Evolutionary conservation across 345 rosid genomes (phyloP).

Genomic region (thale cress (Arabidopsis thaliana)): TAIR10.1 NC_003076.8:1147501-1148000

Average conservation of each 20-base stretch:
- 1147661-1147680: conserved; percentile 28
- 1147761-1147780: conserved; percentile 4
- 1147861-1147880: not conserved
- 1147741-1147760: not conserved
- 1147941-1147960: not conserved
- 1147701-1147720: conserved; percentile 30
- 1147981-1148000: conserved; percentile 27
- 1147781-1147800: not conserved
- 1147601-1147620: conserved; percentile 22
- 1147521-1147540: conserved; percentile 4
- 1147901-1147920: not conserved
- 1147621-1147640: not conserved
- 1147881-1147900: conserved; percentile 27
- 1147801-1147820: not conserved
- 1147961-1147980: conserved; percentile 38
- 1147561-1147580: conserved; percentile 4
- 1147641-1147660: conserved; percentile 25
- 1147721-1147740: not conserved
- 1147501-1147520: conserved; percentile 83
- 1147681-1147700: conserved; percentile 41
- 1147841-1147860: not conserved
- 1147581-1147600: conserved; percentile 16
- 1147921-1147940: not conserved
- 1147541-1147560: conserved; percentile 9
- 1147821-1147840: conserved; percentile 14